Percentiles rank a stretch among this genome's conserved stretches.
Conservation (phyloP, 2,329 filamentous ascomycete genomes). For the Elsinoe ampelina region DNA sequence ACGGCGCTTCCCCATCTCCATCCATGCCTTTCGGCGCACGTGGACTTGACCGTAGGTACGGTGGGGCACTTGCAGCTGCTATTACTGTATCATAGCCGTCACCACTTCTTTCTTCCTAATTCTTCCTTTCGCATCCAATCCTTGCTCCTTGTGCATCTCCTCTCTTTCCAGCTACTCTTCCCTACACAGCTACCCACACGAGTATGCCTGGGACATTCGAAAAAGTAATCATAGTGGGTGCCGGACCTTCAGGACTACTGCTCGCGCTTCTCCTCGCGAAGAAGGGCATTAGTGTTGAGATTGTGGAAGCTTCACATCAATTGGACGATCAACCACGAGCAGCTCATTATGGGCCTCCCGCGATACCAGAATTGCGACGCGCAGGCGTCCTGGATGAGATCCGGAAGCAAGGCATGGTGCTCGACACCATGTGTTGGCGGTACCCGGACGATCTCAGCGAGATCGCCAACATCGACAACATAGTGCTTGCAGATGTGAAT, state of each 20-base stretch:
- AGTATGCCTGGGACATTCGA: slow-evolving; percentile 1
- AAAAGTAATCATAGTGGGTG: slow-evolving; percentile 31
- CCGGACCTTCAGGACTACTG: slow-evolving; percentile 34
- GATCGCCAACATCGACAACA: slow-evolving; percentile 22
- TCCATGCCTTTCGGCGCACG: not conserved
- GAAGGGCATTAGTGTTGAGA: slow-evolving; percentile 25
- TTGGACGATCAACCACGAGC: slow-evolving; percentile 31
- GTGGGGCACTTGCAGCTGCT: not conserved
- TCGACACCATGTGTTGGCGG: slow-evolving; percentile 24
- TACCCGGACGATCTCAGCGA: slow-evolving; percentile 21
- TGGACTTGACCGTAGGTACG: not conserved
- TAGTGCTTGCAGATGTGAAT: slow-evolving; percentile 21
- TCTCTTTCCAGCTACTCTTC: not conserved
- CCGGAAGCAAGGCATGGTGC: slow-evolving; percentile 18
- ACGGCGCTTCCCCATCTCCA: not conserved
- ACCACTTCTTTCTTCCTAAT: not conserved
- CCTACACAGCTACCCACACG: not conserved
- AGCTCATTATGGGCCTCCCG: slow-evolving; percentile 35
- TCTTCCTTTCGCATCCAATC: not conserved
- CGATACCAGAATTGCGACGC: slow-evolving; percentile 31
- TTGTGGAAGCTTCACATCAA: slow-evolving; percentile 25
- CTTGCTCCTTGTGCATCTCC: no score
- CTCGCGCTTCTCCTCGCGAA: slow-evolving; percentile 32
- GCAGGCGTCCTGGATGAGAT: slow-evolving; percentile 31
- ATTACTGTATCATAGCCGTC: not conserved